Evolutionary conservation across 805 yeast genomes (phyloP), one percentile per base, ranked within the genome.

Genomic region (Schwanniomyces polymorphus): DNA sequence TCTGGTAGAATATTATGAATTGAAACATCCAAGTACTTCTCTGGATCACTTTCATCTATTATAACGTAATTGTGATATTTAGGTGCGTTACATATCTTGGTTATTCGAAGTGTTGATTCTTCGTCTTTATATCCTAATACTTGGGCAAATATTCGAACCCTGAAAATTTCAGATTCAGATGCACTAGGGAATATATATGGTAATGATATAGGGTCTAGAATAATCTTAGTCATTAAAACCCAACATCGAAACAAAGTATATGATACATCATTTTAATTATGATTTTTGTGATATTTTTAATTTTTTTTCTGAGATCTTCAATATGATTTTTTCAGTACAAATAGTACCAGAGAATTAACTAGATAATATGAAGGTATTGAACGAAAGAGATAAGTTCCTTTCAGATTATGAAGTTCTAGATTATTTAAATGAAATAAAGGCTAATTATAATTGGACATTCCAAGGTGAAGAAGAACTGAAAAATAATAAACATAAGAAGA

Each of bases 381-480:
- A 65, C 25, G 75, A 72, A 35, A 65, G 90, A 48, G 86, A 82
- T 39, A 75, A 78, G 46, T 72, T 86, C 48, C 67, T 87, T 29
- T 79, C 89, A 39, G 83, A 86, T 60, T 79, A 67, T 51, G 94
- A 86, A 63, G 91, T 86, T 1, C 67, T 73, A 38, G 68, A 73
- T 42, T 87, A 84, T 50, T 62, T 86, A 34, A 61, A 67, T 10
- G 79, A 67, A 10, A 67, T 80, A 11, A 81, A 81, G 55, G 61
- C 60, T 37, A 71, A 67, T 44, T 72, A 77, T 55, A 69, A 66
- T 47, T 79, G 83, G 83, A 56, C 70, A 8, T 77, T 75, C 52
- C 63, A 50, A 8, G 65, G 61, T 50, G 70, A 65, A 8, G 64
- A 67, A 21, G 61, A 59, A 8, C 54, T 55, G 14, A 64, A 61